phyloP scores from a whole-genome alignment of 345 rosid genomes.

The Syzygium oleosum region DNA sequence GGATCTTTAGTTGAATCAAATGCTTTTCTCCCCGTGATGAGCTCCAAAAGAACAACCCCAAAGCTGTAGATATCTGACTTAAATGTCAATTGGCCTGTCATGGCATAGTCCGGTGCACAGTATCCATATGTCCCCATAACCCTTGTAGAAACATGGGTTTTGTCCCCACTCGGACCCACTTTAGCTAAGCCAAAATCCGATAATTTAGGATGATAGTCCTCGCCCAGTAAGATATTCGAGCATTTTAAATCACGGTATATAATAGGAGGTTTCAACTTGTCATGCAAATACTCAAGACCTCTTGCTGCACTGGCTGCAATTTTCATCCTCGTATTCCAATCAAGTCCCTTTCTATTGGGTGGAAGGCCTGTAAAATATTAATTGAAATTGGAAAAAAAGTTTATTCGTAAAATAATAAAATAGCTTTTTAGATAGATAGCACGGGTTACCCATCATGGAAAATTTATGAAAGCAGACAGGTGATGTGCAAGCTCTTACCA shows the following conservation, averaged over 20 bases:
- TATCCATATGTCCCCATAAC: slow-evolving; percentile 98
- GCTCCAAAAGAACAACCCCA: slow-evolving; percentile 83
- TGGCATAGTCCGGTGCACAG: slow-evolving; percentile 94
- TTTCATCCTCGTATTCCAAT: slow-evolving; percentile 82
- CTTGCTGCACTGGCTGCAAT: slow-evolving; percentile 89
- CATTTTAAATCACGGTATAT: slow-evolving; percentile 90
- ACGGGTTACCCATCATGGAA: neutral
- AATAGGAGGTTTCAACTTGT: slow-evolving; percentile 63
- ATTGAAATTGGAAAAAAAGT: neutral
- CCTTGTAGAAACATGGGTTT: slow-evolving; percentile 86
- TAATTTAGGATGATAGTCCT: slow-evolving; percentile 66
- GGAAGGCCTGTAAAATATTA: slow-evolving; percentile 33
- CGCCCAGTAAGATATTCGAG: slow-evolving; percentile 75
- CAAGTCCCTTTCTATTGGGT: slow-evolving; percentile 37
- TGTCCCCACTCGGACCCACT: slow-evolving; percentile 88
- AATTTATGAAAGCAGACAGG: neutral
- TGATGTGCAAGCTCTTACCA: slow-evolving; percentile 27
- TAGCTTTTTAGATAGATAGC: neutral
- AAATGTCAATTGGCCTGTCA: slow-evolving; percentile 86
- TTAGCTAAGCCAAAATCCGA: slow-evolving; percentile 96
- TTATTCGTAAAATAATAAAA: neutral
- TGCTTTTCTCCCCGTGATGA: slow-evolving; percentile 90
- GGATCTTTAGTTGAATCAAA: slow-evolving; percentile 45
- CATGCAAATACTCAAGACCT: slow-evolving; percentile 83
- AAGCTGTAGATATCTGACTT: slow-evolving; percentile 93